Percentiles rank a stretch among this genome's conserved stretches.
phyloP scores from a whole-genome alignment of 2,329 filamentous ascomycete species.

The Corynespora cassiicola region DNA sequence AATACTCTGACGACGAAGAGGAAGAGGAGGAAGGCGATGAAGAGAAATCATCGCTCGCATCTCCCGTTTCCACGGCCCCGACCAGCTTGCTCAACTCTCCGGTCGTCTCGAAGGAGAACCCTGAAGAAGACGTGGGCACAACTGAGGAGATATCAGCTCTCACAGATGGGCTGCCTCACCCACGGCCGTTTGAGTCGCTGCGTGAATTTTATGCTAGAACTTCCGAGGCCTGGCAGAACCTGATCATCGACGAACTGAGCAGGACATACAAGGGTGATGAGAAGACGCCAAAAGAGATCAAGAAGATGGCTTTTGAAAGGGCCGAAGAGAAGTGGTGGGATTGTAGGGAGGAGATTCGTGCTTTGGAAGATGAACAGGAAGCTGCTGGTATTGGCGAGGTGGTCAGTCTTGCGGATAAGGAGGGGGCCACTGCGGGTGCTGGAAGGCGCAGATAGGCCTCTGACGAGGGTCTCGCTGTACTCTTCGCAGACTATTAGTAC shows the following conservation, averaged over 20 bases:
- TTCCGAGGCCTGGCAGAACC: constrained; percentile 87
- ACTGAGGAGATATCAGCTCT: constrained; percentile 64
- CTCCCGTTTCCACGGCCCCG: constrained; percentile 59
- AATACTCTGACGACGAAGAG: constrained; percentile 39
- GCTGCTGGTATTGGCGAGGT: constrained; percentile 94
- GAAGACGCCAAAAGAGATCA: constrained; percentile 84
- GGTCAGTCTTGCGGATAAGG: constrained; percentile 79
- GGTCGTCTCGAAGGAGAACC: constrained; percentile 23
- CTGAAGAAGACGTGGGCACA: constrained; percentile 51
- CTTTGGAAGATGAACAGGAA: constrained; percentile 94
- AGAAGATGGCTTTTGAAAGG: constrained; percentile 85
- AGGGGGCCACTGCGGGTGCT: constrained; percentile 54
- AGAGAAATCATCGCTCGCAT: constrained; percentile 64
- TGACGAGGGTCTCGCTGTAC: too few species aligned
- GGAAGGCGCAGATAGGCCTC: constrained; percentile 37
- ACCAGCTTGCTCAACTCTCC: constrained; percentile 47
- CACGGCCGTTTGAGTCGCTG: constrained; percentile 83
- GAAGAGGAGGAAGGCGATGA: constrained; percentile 58
- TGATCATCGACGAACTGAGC: constrained; percentile 77
- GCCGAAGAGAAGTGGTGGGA: constrained; percentile 99
- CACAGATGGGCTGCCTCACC: constrained; percentile 75
- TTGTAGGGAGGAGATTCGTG: constrained; percentile 89
- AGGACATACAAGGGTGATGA: constrained; percentile 65
- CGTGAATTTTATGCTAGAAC: constrained; percentile 93
- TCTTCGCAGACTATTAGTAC: background rate